phyloP scores from a whole-genome alignment of 2,329 filamentous ascomycete species.

The Verruconis gallopava region DNA sequence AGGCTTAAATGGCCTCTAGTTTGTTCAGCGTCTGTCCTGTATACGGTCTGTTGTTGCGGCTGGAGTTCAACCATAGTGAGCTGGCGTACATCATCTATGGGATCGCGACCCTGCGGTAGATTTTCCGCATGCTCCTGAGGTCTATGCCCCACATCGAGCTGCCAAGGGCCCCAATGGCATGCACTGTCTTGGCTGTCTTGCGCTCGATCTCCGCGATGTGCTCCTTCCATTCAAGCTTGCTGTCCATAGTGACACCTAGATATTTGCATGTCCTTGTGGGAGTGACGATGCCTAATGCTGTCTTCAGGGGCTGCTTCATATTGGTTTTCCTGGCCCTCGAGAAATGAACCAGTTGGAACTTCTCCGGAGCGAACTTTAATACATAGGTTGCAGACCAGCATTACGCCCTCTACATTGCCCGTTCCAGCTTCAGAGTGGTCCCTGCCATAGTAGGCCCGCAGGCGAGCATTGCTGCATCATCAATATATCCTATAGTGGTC shows the following conservation, averaged over 20 bases:
- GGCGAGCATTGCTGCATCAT: conserved; percentile 16
- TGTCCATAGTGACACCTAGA: conserved; percentile 16
- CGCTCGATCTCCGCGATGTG: conserved; percentile 12
- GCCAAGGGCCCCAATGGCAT: conserved; percentile 12
- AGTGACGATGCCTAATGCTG: conserved; percentile 12
- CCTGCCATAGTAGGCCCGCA: conserved; percentile 13
- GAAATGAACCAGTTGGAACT: conserved; percentile 20
- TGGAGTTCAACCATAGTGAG: neutral
- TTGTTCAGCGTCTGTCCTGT: neutral
- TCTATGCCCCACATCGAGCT: conserved; percentile 14
- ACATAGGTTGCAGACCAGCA: conserved; percentile 17
- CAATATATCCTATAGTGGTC: conserved; percentile 15
- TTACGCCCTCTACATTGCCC: conserved; percentile 12
- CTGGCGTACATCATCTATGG: conserved; percentile 20
- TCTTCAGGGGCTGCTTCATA: conserved; percentile 10
- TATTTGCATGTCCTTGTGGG: conserved; percentile 12
- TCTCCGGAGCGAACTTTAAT: conserved; percentile 18
- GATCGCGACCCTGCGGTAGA: conserved; percentile 19
- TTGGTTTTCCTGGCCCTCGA: conserved; percentile 11
- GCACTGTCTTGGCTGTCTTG: conserved; percentile 12
- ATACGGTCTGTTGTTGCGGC: neutral
- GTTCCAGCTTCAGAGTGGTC: conserved; percentile 14
- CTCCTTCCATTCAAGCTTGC: conserved; percentile 11
- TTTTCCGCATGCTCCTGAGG: conserved; percentile 13
- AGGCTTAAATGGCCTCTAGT: neutral